These are phyloP conservation scores for Sugiyamaella sp. DNA, from an alignment of 1,139 yeast genomes.

Conservation along the genomic window DNA sequence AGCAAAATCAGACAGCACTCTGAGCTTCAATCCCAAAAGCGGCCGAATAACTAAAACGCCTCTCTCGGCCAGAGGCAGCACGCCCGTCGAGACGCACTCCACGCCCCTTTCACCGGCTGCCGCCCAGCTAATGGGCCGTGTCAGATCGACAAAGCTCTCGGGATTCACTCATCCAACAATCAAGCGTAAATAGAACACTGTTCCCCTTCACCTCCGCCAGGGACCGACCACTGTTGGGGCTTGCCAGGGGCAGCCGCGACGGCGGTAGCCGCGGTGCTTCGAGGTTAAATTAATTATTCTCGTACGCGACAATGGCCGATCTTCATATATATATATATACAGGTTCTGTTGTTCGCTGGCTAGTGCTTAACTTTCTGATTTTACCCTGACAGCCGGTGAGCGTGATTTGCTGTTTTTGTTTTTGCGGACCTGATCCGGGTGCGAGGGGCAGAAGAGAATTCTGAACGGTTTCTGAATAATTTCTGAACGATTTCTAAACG, in stretches of 20 bases:
- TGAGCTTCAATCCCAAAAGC: slow-evolving; percentile 16
- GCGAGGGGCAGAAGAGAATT: no score
- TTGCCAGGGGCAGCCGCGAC: no score
- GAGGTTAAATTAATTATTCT: slow-evolving; percentile 8
- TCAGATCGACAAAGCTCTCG: slow-evolving; percentile 13
- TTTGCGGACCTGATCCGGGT: no score
- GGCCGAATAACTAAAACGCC: slow-evolving; percentile 26
- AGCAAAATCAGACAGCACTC: slow-evolving; percentile 12
- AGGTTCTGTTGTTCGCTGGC: not conserved
- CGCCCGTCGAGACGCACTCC: not conserved
- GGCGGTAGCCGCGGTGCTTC: not conserved
- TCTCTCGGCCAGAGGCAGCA: not conserved
- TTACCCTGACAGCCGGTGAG: no score
- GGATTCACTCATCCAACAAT: slow-evolving; percentile 3
- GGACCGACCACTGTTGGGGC: no score
- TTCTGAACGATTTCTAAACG: no score
- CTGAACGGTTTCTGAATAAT: no score
- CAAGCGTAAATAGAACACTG: slow-evolving; percentile 6
- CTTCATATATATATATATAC: no score
- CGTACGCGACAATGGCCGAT: slow-evolving; percentile 15
- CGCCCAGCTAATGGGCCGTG: slow-evolving; percentile 22
- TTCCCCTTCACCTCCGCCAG: no score
- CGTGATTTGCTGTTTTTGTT: no score
- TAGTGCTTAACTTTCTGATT: not conserved
- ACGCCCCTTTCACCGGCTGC: slow-evolving; percentile 30